Conservation (phyloP, 805 yeast species). For the Metschnikowia amazonensis region DNA sequence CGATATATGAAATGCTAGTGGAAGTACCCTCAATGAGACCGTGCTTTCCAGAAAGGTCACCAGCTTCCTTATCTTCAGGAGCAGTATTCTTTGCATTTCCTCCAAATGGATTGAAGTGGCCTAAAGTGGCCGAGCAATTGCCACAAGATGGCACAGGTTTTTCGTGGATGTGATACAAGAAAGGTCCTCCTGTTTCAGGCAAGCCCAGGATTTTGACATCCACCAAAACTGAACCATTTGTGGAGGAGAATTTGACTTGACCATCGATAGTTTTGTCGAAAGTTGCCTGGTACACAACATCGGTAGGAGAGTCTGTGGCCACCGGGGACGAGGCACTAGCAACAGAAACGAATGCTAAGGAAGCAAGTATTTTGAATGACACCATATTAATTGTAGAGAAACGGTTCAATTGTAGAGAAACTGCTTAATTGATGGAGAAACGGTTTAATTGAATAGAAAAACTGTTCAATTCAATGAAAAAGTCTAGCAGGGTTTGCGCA, state of each 20-base stretch:
- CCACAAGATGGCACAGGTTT: constrained; percentile 34
- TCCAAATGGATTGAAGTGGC: constrained; percentile 37
- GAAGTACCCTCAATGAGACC: constrained; percentile 32
- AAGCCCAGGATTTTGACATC: constrained; percentile 30
- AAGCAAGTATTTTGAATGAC: constrained; percentile 6
- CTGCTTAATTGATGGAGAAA: too few relatives aligned
- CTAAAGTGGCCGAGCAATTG: constrained; percentile 31
- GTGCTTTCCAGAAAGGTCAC: constrained; percentile 41
- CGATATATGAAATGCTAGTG: constrained; percentile 23
- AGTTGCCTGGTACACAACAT: constrained; percentile 26
- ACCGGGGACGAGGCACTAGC: constrained; percentile 25
- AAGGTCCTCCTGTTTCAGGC: constrained; percentile 37
- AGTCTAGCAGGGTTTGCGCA: background rate
- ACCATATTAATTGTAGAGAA: constrained; percentile 6
- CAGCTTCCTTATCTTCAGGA: constrained; percentile 27
- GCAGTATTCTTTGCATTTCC: constrained; percentile 27
- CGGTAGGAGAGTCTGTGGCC: constrained; percentile 28
- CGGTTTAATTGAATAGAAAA: too few relatives aligned
- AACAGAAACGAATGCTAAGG: constrained; percentile 12
- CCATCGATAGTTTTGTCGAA: constrained; percentile 25
- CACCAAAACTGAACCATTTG: constrained; percentile 33
- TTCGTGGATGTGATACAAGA: constrained; percentile 38
- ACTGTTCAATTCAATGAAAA: too few relatives aligned
- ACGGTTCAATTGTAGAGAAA: too few relatives aligned
- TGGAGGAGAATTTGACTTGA: constrained; percentile 25